Evolutionary conservation across 768 basidiomycete species (phyloP).

Genomic region (Russula lepida): DNA sequence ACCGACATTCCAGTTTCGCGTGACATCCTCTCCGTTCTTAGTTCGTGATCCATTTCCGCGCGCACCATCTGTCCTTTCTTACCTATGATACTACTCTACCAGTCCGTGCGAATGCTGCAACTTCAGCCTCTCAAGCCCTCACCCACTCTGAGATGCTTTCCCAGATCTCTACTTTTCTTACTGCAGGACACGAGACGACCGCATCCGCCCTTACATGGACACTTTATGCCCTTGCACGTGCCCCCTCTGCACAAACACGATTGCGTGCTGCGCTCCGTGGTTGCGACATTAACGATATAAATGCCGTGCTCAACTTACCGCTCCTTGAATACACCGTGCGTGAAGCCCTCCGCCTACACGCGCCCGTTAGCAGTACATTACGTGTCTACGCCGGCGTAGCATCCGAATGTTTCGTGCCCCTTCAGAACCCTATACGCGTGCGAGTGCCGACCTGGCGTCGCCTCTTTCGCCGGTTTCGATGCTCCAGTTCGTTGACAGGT

Average conservation of each 20-base stretch:
- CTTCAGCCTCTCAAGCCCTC: slow-evolving; percentile 40
- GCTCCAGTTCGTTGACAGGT: neutral
- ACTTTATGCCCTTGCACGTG: slow-evolving; percentile 45
- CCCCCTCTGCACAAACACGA: slow-evolving; percentile 37
- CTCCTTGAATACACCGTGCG: slow-evolving; percentile 57
- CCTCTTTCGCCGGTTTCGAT: neutral
- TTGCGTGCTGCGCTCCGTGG: slow-evolving; percentile 39
- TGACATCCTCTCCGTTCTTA: slow-evolving; percentile 19
- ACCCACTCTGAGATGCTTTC: slow-evolving; percentile 48
- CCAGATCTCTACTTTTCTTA: slow-evolving; percentile 58
- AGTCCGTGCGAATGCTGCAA: slow-evolving; percentile 56
- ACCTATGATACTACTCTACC: neutral
- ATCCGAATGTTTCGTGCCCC: slow-evolving; percentile 44
- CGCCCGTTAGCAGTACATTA: slow-evolving; percentile 53
- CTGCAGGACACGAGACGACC: slow-evolving; percentile 59
- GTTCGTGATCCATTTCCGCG: slow-evolving; percentile 9
- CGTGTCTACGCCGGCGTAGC: slow-evolving; percentile 38
- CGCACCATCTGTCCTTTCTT: neutral
- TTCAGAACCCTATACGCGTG: slow-evolving; percentile 24
- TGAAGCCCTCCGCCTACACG: slow-evolving; percentile 46
- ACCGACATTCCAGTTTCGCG: neutral
- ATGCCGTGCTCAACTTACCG: slow-evolving; percentile 29
- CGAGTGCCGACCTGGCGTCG: slow-evolving; percentile 10
- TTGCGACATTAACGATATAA: slow-evolving; percentile 19
- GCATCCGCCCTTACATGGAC: slow-evolving; percentile 54